These are phyloP conservation scores for Metschnikowia borealis DNA, from an alignment of 805 yeast genomes.

Conservation along the genomic window DNA sequence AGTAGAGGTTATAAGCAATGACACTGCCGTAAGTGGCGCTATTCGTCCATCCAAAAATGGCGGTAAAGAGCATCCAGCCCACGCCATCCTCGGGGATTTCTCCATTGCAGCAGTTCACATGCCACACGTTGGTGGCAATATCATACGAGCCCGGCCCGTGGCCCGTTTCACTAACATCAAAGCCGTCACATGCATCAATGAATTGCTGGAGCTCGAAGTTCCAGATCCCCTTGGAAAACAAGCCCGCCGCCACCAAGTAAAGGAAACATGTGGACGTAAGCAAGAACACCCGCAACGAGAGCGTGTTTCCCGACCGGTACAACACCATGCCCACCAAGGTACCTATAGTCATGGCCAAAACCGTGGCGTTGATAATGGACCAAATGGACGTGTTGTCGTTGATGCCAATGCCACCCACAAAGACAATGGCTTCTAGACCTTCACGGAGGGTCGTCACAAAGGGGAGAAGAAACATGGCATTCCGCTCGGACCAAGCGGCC, in stretches of 20 bases:
- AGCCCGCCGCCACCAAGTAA: conserved; percentile 82
- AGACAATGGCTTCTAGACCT: conserved; percentile 88
- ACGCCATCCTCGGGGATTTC: conserved; percentile 64
- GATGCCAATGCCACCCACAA: conserved; percentile 86
- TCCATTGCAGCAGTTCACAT: conserved; percentile 91
- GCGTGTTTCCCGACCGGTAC: conserved; percentile 74
- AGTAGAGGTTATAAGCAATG: conserved; percentile 63
- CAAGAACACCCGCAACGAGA: conserved; percentile 71
- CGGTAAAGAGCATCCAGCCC: conserved; percentile 86
- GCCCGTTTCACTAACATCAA: conserved; percentile 84
- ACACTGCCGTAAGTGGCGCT: conserved; percentile 90
- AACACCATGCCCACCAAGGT: conserved; percentile 58
- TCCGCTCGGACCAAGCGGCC: conserved; percentile 42
- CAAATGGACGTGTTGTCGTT: conserved; percentile 52
- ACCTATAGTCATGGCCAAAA: conserved; percentile 58
- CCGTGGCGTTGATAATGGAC: conserved; percentile 61
- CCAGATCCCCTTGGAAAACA: conserved; percentile 87
- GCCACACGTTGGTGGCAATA: conserved; percentile 78
- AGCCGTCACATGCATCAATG: conserved; percentile 71
- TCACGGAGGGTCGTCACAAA: conserved; percentile 84
- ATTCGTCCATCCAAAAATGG: conserved; percentile 90
- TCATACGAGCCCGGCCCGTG: conserved; percentile 94
- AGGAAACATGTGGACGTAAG: conserved; percentile 74
- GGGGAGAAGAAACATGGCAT: conserved; percentile 74
- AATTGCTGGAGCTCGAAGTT: conserved; percentile 76